Conservation (phyloP, 1,139 yeast species). For the Geotrichum histeridarum region DNA sequence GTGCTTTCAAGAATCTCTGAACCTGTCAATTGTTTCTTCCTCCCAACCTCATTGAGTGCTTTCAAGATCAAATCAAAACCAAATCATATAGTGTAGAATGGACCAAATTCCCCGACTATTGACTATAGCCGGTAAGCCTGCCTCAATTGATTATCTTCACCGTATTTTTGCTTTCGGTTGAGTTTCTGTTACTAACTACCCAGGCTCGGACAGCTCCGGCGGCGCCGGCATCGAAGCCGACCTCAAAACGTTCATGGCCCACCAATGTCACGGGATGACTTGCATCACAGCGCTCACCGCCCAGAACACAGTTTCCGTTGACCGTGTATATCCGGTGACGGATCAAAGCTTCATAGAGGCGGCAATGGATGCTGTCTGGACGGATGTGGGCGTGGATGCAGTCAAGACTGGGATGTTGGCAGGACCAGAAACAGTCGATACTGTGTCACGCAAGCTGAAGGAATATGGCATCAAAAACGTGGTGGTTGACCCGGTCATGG, state of each 20-base stretch:
- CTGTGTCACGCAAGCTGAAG: conserved; percentile 41
- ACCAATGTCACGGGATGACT: conserved; percentile 73
- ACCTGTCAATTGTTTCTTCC: no score
- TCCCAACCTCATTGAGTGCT: no score
- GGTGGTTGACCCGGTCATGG: conserved; percentile 80
- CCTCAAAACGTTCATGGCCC: conserved; percentile 73
- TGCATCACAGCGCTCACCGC: conserved; percentile 81
- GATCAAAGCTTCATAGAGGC: conserved; percentile 43
- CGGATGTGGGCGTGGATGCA: conserved; percentile 62
- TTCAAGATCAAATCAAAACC: neutral
- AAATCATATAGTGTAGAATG: neutral
- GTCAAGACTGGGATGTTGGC: conserved; percentile 78
- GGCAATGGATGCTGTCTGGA: conserved; percentile 52
- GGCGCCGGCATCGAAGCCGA: conserved; percentile 97
- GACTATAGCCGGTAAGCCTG: conserved; percentile 19
- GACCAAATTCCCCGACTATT: conserved; percentile 21
- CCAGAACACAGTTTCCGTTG: conserved; percentile 62
- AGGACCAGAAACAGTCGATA: conserved; percentile 53
- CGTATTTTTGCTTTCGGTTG: conserved; percentile 29
- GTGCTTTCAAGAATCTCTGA: no score
- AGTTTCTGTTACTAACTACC: conserved; percentile 48
- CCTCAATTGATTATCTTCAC: neutral
- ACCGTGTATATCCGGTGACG: conserved; percentile 44
- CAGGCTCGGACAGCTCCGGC: conserved; percentile 87
- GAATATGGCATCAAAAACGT: conserved; percentile 36